These are phyloP conservation scores for Phaeosphaeriaceae sp. DNA, from an alignment of 2,329 filamentous ascomycete species.

Conservation along the genomic window DNA sequence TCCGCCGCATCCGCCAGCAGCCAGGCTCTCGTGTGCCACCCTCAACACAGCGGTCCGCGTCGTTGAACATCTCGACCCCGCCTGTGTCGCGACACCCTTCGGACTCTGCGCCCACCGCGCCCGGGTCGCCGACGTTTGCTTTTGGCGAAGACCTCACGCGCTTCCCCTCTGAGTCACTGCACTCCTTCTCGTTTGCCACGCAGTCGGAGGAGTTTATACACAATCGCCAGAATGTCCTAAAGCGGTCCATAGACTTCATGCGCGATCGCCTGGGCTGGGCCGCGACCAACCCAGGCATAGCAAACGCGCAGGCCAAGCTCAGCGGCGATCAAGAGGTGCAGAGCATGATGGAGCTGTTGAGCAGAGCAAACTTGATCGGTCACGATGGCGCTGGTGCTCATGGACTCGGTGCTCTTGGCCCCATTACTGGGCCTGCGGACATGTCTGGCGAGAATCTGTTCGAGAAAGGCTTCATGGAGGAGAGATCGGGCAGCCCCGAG, in stretches of 20 bases:
- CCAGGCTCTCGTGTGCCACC: conserved; percentile 65
- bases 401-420: conserved; percentile 61
- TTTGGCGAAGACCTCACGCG: conserved; percentile 88
- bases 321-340: conserved; percentile 86
- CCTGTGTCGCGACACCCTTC: conserved; percentile 57
- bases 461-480: conserved; percentile 76
- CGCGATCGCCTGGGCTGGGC: conserved; percentile 88
- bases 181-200: conserved; percentile 97
- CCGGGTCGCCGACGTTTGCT: conserved; percentile 69
- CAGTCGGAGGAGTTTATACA: conserved; percentile 92
- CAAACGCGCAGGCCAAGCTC: conserved; percentile 81
- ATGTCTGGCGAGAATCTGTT: conserved; percentile 80
- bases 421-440: conserved; percentile 81
- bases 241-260: conserved; percentile 96
- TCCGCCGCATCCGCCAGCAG: conserved; percentile 92
- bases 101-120: conserved; percentile 66
- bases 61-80: conserved; percentile 69
- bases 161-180: conserved; percentile 93
- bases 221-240: conserved; percentile 89
- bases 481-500: conserved; percentile 54
- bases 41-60: conserved; percentile 69
- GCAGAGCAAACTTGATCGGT: conserved; percentile 79
- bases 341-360: conserved; percentile 87
- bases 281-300: conserved; percentile 75
- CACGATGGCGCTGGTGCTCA: conserved; percentile 66